A percentile compares a stretch with the other conserved stretches of the same genome.
Conservation (phyloP, 1,139 yeast genomes). For the Magnusiomyces sp. region DNA sequence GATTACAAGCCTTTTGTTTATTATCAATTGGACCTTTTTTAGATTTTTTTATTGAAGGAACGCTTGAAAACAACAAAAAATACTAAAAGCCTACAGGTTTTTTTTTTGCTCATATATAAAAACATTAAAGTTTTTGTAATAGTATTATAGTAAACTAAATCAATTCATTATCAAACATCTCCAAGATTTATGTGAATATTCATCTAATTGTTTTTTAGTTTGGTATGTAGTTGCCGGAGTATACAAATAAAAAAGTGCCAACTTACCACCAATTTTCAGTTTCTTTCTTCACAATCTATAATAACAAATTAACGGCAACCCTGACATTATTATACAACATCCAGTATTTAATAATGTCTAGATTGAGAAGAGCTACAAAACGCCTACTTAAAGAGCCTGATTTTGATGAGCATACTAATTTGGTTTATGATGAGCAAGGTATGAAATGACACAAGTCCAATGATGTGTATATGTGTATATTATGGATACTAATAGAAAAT, state of each 20-base stretch:
- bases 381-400: constrained; percentile 17
- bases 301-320: background rate
- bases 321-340: background rate
- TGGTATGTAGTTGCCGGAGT: too few relatives aligned
- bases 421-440: constrained; percentile 22
- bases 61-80: background rate
- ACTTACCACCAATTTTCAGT: constrained; percentile 12
- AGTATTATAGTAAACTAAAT: background rate
- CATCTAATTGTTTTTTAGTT: too few relatives aligned
- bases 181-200: too few relatives aligned
- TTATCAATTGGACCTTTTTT: constrained; percentile 13
- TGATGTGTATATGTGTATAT: background rate
- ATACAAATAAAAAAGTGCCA: too few relatives aligned
- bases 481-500: background rate
- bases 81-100: background rate
- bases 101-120: constrained; percentile 23
- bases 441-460: background rate
- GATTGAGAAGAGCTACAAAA: constrained; percentile 22
- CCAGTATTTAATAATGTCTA: constrained; percentile 15
- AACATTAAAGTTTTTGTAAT: constrained; percentile 75
- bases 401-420: constrained; percentile 15
- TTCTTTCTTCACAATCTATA: constrained; percentile 10
- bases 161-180: background rate
- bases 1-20: constrained; percentile 91
- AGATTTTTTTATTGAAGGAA: background rate